phyloP scores from a whole-genome alignment of 2,329 filamentous ascomycete species.

The Bipolaris bicolor region DNA sequence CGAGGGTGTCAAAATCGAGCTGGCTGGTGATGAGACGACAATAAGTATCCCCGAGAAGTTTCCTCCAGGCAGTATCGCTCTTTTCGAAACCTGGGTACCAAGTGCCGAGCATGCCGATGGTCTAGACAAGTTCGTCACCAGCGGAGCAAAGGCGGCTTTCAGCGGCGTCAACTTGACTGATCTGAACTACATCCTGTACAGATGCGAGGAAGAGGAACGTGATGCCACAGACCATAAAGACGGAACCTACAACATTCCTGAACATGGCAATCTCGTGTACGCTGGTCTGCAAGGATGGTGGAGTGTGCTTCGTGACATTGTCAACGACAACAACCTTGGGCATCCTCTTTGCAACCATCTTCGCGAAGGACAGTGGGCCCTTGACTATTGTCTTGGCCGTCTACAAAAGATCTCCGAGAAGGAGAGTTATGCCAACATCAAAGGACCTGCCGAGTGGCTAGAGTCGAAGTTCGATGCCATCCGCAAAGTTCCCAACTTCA shows the following conservation, averaged over 20 bases:
- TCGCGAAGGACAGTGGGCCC: conserved; percentile 86
- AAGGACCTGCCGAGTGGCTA: conserved; percentile 76
- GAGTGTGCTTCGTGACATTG: conserved; percentile 85
- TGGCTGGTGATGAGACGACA: conserved; percentile 73
- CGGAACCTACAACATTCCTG: conserved; percentile 88
- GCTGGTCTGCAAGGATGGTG: conserved; percentile 99
- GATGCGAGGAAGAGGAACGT: conserved; percentile 86
- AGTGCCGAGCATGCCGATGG: conserved; percentile 82
- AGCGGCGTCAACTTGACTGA: conserved; percentile 75
- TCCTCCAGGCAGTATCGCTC: conserved; percentile 88
- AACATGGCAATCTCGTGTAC: conserved; percentile 84
- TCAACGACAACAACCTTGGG: conserved; percentile 86
- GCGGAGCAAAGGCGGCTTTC: conserved; percentile 80
- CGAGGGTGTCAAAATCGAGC: conserved; percentile 74
- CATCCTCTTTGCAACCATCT: conserved; percentile 94
- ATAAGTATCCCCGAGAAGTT: conserved; percentile 84
- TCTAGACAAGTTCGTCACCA: conserved; percentile 84
- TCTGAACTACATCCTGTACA: conserved; percentile 89
- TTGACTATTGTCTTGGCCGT: conserved; percentile 84
- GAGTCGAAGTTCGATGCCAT: conserved; percentile 85
- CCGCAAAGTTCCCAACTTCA: conserved; percentile 81
- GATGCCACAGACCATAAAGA: conserved; percentile 80
- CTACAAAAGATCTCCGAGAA: conserved; percentile 74
- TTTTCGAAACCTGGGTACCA: conserved; percentile 97
- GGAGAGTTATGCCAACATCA: conserved; percentile 66